Percentiles rank a stretch among this genome's conserved stretches.
These are phyloP conservation scores for Rhododendron mucronatum DNA, from an alignment of 148 eudicot species.

Conservation along the genomic window DNA sequence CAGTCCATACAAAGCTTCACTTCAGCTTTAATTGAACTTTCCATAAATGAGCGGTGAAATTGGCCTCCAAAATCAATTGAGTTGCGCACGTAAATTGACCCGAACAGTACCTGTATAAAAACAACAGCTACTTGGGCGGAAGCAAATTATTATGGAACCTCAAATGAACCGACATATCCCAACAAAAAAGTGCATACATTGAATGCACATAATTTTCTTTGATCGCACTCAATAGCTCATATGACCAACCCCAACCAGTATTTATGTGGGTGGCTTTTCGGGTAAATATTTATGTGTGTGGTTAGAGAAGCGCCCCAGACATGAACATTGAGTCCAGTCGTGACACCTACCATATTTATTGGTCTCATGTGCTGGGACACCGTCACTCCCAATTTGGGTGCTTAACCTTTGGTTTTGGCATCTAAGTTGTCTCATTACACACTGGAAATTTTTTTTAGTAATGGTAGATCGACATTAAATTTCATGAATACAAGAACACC, in stretches of 20 bases:
- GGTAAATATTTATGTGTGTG: background rate
- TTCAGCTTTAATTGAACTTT: no score
- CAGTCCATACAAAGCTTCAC: no score
- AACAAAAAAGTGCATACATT: background rate
- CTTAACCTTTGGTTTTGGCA: background rate
- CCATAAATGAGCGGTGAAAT: background rate
- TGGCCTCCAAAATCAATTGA: no score
- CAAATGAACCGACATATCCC: background rate
- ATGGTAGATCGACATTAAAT: background rate
- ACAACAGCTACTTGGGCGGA: background rate
- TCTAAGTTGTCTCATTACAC: background rate
- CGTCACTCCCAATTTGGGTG: background rate
- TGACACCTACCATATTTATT: background rate
- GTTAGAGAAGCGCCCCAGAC: background rate
- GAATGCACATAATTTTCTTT: background rate
- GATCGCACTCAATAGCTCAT: background rate
- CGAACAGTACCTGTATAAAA: no score
- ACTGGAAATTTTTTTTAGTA: background rate
- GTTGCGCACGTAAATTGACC: accelerated
- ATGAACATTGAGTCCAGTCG: background rate
- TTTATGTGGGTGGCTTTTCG: background rate
- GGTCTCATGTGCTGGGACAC: background rate
- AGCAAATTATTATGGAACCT: background rate
- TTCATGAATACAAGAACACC: background rate
- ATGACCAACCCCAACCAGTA: background rate